Percentiles rank a stretch among this genome's conserved stretches.
These are phyloP conservation scores for sunflower (Helianthus annuus) DNA, from an alignment of 129 eudicot species.

Conservation along the genomic window DNA sequence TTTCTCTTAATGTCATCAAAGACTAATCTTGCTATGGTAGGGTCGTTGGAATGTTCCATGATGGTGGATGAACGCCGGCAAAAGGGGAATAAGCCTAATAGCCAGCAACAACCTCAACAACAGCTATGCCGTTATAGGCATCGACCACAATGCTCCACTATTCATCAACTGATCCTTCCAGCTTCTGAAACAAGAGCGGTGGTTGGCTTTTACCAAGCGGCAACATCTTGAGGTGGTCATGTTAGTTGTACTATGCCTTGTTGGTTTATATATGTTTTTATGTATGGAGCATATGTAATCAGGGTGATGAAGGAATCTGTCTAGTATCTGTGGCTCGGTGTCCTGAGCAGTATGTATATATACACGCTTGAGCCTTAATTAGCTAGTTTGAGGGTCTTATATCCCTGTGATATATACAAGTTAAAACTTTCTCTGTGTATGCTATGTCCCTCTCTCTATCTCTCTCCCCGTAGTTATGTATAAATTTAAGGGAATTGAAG, in stretches of 20 bases:
- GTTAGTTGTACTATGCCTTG: conserved; percentile 14
- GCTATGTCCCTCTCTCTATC: conserved; percentile 11
- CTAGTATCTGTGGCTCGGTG: conserved; percentile 14
- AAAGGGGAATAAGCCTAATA: conserved; percentile 24
- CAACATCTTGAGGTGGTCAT: conserved; percentile 30
- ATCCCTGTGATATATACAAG: conserved; percentile 22
- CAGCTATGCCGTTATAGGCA: conserved; percentile 27
- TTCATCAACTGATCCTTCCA: conserved; percentile 35
- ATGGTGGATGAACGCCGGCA: conserved; percentile 34
- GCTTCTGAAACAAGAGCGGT: conserved; percentile 26
- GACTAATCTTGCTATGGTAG: conserved; percentile 25
- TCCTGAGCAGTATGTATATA: conserved; percentile 30
- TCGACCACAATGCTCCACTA: conserved; percentile 33
- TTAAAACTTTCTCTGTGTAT: conserved; percentile 15
- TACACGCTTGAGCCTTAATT: conserved; percentile 3
- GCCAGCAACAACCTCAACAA: conserved; percentile 29
- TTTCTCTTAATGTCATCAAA: conserved; percentile 42
- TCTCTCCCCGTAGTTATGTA: no score
- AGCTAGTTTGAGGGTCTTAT: conserved; percentile 26
- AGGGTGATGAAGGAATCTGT: conserved; percentile 18
- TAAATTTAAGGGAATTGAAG: no score
- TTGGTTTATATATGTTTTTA: conserved; percentile 19
- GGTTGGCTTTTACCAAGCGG: conserved; percentile 38
- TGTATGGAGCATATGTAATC: not conserved
- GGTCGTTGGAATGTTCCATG: conserved; percentile 28